phyloP scores from a whole-genome alignment of 2,329 filamentous ascomycete species.

The Colletotrichum abscissum region DNA sequence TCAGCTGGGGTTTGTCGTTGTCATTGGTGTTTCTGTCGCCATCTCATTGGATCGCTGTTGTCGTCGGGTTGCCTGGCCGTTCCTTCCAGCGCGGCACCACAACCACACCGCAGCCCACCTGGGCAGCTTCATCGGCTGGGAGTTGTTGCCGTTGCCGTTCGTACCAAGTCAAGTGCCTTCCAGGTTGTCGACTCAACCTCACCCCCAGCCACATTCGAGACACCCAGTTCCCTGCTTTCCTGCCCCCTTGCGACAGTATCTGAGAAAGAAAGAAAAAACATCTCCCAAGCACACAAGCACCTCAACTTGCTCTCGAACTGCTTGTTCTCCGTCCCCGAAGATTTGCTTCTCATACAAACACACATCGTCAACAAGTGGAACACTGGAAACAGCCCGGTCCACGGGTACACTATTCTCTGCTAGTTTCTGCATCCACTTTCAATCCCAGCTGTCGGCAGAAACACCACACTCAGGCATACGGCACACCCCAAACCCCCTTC shows the following conservation, averaged over 20 bases:
- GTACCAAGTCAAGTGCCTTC: neutral
- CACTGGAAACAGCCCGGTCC: constrained; percentile 25
- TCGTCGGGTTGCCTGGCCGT: constrained; percentile 23
- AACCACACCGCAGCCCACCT: neutral
- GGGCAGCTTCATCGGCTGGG: constrained; percentile 11
- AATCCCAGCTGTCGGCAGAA: constrained; percentile 22
- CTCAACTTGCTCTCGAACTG: neutral
- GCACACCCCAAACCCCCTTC: constrained; percentile 5
- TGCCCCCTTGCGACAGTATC: constrained; percentile 36
- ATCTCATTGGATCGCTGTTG: constrained; percentile 1
- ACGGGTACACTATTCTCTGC: constrained; percentile 23
- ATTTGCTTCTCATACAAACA: constrained; percentile 6
- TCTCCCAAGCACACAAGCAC: constrained; percentile 3
- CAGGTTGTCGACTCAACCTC: constrained; percentile 2
- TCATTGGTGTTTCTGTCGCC: constrained; percentile 3
- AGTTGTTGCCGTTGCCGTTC: neutral
- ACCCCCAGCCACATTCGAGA: constrained; percentile 41
- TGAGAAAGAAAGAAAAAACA: neutral
- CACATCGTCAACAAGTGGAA: constrained; percentile 26
- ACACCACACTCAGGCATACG: constrained; percentile 25
- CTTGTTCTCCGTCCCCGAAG: neutral
- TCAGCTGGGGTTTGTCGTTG: constrained; percentile 1
- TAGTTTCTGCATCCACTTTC: constrained; percentile 29
- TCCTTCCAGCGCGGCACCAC: constrained; percentile 23
- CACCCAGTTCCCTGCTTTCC: constrained; percentile 42